Conservation (phyloP, 768 basidiomycete genomes). For the Cystoderma amianthinum region DNA sequence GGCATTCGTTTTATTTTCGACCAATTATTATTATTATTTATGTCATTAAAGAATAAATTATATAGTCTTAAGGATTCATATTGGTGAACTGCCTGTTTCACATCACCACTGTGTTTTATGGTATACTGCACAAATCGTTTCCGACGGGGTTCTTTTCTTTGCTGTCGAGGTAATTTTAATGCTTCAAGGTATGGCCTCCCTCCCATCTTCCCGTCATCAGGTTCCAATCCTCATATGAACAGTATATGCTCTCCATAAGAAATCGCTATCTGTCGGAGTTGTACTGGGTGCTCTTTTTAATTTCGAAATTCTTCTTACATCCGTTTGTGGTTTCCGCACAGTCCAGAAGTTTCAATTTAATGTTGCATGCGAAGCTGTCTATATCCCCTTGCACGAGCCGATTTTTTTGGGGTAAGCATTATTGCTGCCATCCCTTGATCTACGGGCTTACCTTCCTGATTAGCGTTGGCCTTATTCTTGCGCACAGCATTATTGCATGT, state of each 20-base stretch:
- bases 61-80: too few species aligned
- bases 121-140: background rate
- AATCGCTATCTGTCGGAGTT: background rate
- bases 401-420: background rate
- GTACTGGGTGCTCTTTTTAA: background rate
- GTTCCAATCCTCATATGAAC: background rate
- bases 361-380: background rate
- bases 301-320: background rate
- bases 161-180: background rate
- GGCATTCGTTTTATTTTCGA: too few species aligned
- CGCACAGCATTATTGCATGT: background rate
- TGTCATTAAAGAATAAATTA: too few species aligned
- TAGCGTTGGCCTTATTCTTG: background rate
- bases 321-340: background rate
- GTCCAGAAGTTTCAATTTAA: background rate
- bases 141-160: background rate
- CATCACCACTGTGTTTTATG: background rate
- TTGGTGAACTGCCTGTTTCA: background rate
- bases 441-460: background rate
- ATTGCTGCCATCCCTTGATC: background rate
- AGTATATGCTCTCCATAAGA: background rate
- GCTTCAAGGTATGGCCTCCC: background rate
- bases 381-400: background rate
- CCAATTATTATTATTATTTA: too few species aligned
- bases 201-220: background rate